Evolutionary conservation across 1,284 basidiomycete species (phyloP).

Genomic region (Fomes fomentarius): DNA sequence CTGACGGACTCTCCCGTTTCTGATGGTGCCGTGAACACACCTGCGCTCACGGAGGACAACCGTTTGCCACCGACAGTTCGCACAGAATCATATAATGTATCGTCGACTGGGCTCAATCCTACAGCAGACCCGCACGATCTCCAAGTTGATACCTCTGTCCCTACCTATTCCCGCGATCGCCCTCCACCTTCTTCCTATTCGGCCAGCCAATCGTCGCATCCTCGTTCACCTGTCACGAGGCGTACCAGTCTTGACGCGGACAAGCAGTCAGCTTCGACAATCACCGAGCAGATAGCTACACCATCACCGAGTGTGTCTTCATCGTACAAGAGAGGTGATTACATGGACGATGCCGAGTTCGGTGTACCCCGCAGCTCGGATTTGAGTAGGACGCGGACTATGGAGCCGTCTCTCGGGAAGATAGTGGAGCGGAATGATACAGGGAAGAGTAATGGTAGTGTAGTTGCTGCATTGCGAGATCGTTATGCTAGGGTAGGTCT

Average conservation of each 20-base stretch:
- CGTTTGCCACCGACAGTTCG: conserved; percentile 15
- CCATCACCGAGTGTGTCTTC: conserved; percentile 1
- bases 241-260: not conserved
- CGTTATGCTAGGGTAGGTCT: conserved; percentile 54
- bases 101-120: not conserved
- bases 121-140: not conserved
- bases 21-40: conserved; percentile 11
- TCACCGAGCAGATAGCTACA: not conserved
- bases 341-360: conserved; percentile 43
- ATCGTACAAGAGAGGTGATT: conserved; percentile 33
- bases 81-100: conserved; percentile 9
- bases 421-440: conserved; percentile 36
- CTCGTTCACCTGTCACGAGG: not conserved
- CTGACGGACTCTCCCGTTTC: conserved; percentile 29
- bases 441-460: conserved; percentile 52
- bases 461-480: conserved; percentile 71
- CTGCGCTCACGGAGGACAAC: conserved; percentile 19
- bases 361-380: conserved; percentile 27
- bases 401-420: conserved; percentile 25
- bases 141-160: not conserved
- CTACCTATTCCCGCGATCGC: not conserved
- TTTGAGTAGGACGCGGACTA: conserved; percentile 5
- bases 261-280: not conserved
- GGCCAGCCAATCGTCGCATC: not conserved
- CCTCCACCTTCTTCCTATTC: conserved; percentile 6